phyloP scores from a whole-genome alignment of 108 stramenopile species.

The Chaetoceros tenuissimus region DNA sequence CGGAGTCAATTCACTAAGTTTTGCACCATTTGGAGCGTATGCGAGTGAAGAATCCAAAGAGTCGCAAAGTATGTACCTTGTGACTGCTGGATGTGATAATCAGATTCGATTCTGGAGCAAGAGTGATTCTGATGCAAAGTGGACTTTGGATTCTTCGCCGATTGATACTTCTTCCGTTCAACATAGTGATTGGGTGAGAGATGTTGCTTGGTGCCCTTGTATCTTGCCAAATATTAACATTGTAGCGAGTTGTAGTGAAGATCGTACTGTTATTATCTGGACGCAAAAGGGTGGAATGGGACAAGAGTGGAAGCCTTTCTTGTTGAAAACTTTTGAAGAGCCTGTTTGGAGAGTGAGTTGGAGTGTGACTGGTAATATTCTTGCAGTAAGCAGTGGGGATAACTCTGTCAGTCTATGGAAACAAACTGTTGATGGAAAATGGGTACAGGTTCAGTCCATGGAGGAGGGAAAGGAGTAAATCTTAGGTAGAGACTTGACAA shows the following conservation, averaged over 20 bases:
- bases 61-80: constrained; percentile 46
- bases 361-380: constrained; percentile 93
- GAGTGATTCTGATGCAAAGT: constrained; percentile 12
- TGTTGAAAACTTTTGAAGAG: constrained; percentile 77
- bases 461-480: constrained; percentile 18
- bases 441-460: constrained; percentile 56
- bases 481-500: no score
- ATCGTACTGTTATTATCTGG: constrained; percentile 93
- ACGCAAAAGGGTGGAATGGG: constrained; percentile 20
- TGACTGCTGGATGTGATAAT: constrained; percentile 95
- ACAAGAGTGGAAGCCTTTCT: constrained; percentile 62
- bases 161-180: constrained; percentile 2
- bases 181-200: constrained; percentile 95
- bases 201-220: constrained; percentile 96
- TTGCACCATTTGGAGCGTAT: constrained; percentile 57
- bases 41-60: constrained; percentile 25
- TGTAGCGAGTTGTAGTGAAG: constrained; percentile 93
- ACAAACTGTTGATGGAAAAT: constrained; percentile 65
- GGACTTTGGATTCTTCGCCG: background rate
- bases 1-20: constrained; percentile 85
- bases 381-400: constrained; percentile 96
- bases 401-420: constrained; percentile 94
- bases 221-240: constrained; percentile 80
- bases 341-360: constrained; percentile 99
- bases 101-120: constrained; percentile 86